Conservation (phyloP, 352 stramenopile genomes). For the Globisporangium emineosum region DNA sequence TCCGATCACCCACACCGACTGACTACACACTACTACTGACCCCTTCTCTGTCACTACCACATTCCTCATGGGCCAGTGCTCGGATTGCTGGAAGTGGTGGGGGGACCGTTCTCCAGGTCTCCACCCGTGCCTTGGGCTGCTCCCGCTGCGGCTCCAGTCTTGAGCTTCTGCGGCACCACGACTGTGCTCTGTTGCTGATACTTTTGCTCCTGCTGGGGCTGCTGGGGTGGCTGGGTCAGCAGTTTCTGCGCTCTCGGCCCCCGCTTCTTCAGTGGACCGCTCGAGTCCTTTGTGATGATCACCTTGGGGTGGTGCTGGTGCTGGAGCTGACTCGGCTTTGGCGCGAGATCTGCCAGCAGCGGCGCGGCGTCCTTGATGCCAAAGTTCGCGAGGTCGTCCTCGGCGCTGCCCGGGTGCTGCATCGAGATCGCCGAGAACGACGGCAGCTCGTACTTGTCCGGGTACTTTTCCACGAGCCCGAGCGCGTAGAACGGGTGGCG, state of each 20-base stretch:
- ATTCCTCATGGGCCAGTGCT: not conserved
- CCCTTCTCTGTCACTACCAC: not conserved
- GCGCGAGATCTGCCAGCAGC: not conserved
- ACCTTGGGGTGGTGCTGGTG: slow-evolving; percentile 6
- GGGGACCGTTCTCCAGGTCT: not conserved
- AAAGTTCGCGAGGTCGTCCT: slow-evolving; percentile 14
- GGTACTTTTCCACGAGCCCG: slow-evolving; percentile 21
- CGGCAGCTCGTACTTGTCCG: slow-evolving; percentile 19
- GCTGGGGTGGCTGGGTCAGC: not conserved
- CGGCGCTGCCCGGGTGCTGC: not conserved
- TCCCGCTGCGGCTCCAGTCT: not conserved
- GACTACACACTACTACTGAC: not conserved
- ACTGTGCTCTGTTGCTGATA: slow-evolving; percentile 4
- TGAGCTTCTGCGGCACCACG: slow-evolving; percentile 12
- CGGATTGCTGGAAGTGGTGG: not conserved
- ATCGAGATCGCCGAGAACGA: slow-evolving; percentile 15
- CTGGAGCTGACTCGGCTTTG: not conserved
- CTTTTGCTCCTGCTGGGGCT: not conserved
- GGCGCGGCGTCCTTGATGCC: slow-evolving; percentile 8
- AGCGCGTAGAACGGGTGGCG: slow-evolving; percentile 24
- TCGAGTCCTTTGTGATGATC: slow-evolving; percentile 12
- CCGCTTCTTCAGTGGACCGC: slow-evolving; percentile 3
- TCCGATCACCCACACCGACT: not conserved
- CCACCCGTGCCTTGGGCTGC: not conserved
- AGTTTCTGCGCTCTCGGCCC: slow-evolving; percentile 2